Base-by-base conservation (phyloP, 2,329 filamentous ascomycete genomes). In the Rachicladosporium sp. region DNA sequence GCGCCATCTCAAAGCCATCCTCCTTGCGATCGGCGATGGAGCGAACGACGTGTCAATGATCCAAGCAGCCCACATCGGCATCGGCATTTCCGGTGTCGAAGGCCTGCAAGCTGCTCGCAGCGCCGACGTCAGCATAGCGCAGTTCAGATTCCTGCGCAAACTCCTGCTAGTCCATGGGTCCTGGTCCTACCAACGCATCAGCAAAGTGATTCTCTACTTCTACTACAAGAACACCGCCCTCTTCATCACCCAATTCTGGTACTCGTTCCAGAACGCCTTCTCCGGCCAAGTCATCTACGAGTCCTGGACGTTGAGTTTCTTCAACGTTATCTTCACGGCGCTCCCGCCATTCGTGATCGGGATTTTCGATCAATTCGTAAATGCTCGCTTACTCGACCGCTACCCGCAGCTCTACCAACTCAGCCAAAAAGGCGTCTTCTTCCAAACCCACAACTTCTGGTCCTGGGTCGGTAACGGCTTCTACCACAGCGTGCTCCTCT, bases 31-130 rank as follows among this genome's bases (percentile, higher is more conserved):
- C 59, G 91, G 91, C 50, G 91, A 98, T 54, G 91, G 91, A 48
- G 91, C 91, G 35, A 98, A 98, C 64, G 91, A 98, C 56, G 91
- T 98, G n/a, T 95, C 89, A 11, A 98, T 98, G 91, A 98, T 98
- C 40, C 91, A 98, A 67, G 91, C 91, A 8, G 91, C 91, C 9
- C 91, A 98, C 59, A 93, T 98, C 48, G 91, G 91, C 48, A 85
- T 98, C 33, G 91, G 91, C 63, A 98, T 98, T 61, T 94, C 87
- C 56, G 91, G 91, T 63, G 76, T 93, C 48, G 91, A 98, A 71
- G 91, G 91, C 71, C 76, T 98, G 1, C 91, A 98, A 65, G 91
- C 91, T 35, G 91, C 91, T 36, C 79, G 91, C 55, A 94, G 87
- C 54, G 91, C 91, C 42, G 91, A 98, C 65, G 86, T 98, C 35